phyloP scores from a whole-genome alignment of 2,329 filamentous ascomycete genomes.

The Aspergillus quadricinctus region DNA sequence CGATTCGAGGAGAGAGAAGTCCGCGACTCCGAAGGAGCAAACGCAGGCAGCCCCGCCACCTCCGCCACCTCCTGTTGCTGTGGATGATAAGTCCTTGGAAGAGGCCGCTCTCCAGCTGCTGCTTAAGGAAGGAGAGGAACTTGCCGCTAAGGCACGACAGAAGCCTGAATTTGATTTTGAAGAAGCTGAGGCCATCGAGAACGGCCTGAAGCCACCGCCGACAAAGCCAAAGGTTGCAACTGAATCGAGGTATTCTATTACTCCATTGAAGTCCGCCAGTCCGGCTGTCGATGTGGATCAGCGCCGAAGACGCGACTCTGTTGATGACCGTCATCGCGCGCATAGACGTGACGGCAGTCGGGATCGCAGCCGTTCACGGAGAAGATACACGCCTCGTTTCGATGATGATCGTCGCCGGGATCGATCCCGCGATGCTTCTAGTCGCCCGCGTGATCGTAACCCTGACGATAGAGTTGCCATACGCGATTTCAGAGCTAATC shows the following conservation, averaged over 20 bases:
- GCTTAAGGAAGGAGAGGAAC: constrained; percentile 51
- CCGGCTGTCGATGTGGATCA: constrained; percentile 24
- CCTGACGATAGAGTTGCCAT: constrained; percentile 29
- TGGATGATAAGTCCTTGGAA: constrained; percentile 53
- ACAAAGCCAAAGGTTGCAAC: constrained; percentile 22
- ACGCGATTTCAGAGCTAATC: constrained; percentile 27
- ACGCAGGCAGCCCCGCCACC: constrained; percentile 23
- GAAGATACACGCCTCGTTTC: constrained; percentile 24
- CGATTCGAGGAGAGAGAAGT: constrained; percentile 30
- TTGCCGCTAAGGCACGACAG: constrained; percentile 49
- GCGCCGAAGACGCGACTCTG: constrained; percentile 22
- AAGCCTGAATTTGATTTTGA: constrained; percentile 51
- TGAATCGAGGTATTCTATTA: constrained; percentile 25
- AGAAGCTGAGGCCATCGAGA: constrained; percentile 41
- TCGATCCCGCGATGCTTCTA: constrained; percentile 25
- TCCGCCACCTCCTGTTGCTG: constrained; percentile 23
- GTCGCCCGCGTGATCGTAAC: constrained; percentile 29
- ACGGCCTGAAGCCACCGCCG: constrained; percentile 31
- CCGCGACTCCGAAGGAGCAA: constrained; percentile 30
- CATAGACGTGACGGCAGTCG: constrained; percentile 22
- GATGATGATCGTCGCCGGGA: constrained; percentile 28
- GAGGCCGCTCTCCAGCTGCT: constrained; percentile 52
- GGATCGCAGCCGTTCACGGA: constrained; percentile 28
- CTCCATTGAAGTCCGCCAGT: constrained; percentile 26
- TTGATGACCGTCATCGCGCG: constrained; percentile 23